Conservation (phyloP, 306 rosid species). For the apple (Malus domestica) region ASM211411v1 NC_041804.1:6856501-6857000, state of each 20-base stretch:
- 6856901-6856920: not conserved
- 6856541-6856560: not conserved
- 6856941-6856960: not conserved
- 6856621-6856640: not conserved
- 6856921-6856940: not conserved
- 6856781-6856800: not conserved
- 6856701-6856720: conserved; percentile 11
- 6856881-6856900: not conserved
- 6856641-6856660: too few species aligned
- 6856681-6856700: not conserved
- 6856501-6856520: too few species aligned
- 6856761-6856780: not conserved
- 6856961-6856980: not conserved
- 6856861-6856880: conserved; percentile 6
- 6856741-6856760: not conserved
- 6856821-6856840: not conserved
- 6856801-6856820: not conserved
- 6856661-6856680: not conserved
- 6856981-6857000: not conserved
- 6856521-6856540: too few species aligned
- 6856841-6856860: not conserved
- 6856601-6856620: not conserved
- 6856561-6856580: conserved; percentile 22
- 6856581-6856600: too few species aligned
- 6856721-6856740: conserved; percentile 2